These are phyloP conservation scores for Tulasnella sp. DNA, from an alignment of 768 basidiomycete species.

Conservation along the genomic window DNA sequence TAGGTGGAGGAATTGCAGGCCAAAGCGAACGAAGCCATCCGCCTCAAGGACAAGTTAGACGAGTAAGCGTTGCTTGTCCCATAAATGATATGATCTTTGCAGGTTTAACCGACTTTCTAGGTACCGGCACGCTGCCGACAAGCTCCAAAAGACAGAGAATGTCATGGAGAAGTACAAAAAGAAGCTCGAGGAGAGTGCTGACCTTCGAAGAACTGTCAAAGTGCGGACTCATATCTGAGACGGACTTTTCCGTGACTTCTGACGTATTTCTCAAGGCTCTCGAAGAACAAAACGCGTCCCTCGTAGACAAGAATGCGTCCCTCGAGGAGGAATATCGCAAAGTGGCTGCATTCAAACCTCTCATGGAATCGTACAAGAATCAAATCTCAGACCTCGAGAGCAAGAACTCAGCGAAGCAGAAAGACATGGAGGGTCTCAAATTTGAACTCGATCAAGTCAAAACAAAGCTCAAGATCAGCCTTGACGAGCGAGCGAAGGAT, in stretches of 20 bases:
- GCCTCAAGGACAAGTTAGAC: conserved; percentile 89
- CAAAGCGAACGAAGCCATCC: conserved; percentile 69
- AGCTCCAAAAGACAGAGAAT: conserved; percentile 88
- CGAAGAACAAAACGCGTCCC: conserved; percentile 87
- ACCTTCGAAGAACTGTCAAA: conserved; percentile 43
- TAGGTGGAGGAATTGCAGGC: conserved; percentile 71
- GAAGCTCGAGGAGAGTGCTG: conserved; percentile 92
- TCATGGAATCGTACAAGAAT: conserved; percentile 88
- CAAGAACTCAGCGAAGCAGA: conserved; percentile 58
- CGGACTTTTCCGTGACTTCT: neutral
- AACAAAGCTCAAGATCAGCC: conserved; percentile 61
- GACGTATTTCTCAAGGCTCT: conserved; percentile 51
- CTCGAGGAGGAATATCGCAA: conserved; percentile 92
- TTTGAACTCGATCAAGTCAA: conserved; percentile 74
- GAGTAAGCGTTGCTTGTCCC: conserved; percentile 55
- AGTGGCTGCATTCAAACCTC: conserved; percentile 75
- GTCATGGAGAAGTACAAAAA: conserved; percentile 99
- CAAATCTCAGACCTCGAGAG: conserved; percentile 79
- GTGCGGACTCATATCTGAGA: conserved; percentile 31
- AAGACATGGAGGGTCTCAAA: conserved; percentile 67
- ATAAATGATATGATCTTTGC: conserved; percentile 14
- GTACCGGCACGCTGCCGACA: conserved; percentile 88
- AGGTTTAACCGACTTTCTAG: conserved; percentile 40
- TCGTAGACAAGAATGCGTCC: conserved; percentile 86
- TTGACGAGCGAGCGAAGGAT: conserved; percentile 70